Evolutionary conservation across 768 basidiomycete genomes (phyloP), one percentile per base, ranked within the genome.

Genomic region (Strobilomyces confusus): DNA sequence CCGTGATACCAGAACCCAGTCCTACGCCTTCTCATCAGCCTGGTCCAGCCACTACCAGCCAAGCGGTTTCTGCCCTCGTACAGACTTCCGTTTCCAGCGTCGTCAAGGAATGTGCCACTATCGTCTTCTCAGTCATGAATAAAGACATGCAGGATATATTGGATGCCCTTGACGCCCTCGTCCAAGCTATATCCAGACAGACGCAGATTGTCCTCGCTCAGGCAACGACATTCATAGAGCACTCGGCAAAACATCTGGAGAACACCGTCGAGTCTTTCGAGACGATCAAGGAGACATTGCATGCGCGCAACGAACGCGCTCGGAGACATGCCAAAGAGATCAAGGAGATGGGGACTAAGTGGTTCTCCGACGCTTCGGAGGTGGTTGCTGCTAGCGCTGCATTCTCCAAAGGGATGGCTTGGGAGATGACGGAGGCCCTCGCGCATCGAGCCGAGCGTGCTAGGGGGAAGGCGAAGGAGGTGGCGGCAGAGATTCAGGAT

Each of bases 101-200:
- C 14, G 62, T 82, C 40, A 82, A 80, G 36, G 71, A 73, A 36
- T 78, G 73, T 41, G 71, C 76, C 48, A 76, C 76, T 43, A 73
- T 73, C 13, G 64, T 77, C 22, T 62, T 75, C 2, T 70, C 76
- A 8, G 69, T 69, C n/a, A 67, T 83, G 20, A 73, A 74, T 9
- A 74, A 70, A 48, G 84, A 86, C 52, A 65, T 84, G 47, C 72
- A 76, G 20, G 84, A 85, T 57, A 71, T 86, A 19, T 64, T 80
- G 32, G 78, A 79, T 23, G 82, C 81, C 4, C 72, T 87, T 29
- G 84, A 87, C 57, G 80, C 76, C 1, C 74, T 87, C 33, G 69
- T 78, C 54, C 70, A 67, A 30, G 77, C 76, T 40, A 77, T 86
- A 48, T 75, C 74, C 12, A 72, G 70, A 47, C 82, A 84, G 54